Conservation (phyloP, 352 stramenopile species). For the Blastocystis sp. region DNA sequence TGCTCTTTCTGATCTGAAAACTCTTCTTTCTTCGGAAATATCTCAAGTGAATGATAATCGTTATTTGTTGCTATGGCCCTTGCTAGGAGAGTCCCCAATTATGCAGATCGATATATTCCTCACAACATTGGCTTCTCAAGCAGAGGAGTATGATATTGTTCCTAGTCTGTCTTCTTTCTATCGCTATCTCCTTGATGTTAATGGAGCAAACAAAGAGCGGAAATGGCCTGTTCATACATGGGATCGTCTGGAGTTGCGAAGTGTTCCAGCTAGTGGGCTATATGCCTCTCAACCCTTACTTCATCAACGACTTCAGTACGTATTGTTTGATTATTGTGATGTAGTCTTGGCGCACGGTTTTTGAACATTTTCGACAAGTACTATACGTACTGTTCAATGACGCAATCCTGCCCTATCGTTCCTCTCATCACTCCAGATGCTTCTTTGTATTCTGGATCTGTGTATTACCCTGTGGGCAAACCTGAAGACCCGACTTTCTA, state of each 20-base stretch:
- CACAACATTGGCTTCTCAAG: neutral
- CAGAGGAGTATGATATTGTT: neutral
- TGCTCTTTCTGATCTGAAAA: neutral
- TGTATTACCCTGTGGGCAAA: neutral
- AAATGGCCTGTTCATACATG: neutral
- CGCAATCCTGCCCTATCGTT: neutral
- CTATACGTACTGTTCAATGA: slow-evolving; percentile 23
- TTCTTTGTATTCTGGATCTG: neutral
- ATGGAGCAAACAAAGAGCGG: neutral
- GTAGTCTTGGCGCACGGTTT: neutral
- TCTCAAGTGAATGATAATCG: neutral
- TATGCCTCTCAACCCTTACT: neutral
- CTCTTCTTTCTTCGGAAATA: neutral
- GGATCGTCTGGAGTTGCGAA: neutral
- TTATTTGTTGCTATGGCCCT: neutral
- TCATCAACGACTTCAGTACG: neutral
- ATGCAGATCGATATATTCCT: neutral
- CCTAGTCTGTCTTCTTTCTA: neutral
- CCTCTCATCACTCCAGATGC: neutral
- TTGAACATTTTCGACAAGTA: neutral
- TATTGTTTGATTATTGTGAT: neutral
- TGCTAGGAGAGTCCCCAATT: neutral
- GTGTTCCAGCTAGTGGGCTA: neutral
- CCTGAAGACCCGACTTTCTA: slow-evolving; percentile 17
- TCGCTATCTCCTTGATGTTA: neutral